Evolutionary conservation across 2,329 filamentous ascomycete species (phyloP), one percentile per base, ranked within the genome.

Genomic region (Exophiala xenobiotica): DNA sequence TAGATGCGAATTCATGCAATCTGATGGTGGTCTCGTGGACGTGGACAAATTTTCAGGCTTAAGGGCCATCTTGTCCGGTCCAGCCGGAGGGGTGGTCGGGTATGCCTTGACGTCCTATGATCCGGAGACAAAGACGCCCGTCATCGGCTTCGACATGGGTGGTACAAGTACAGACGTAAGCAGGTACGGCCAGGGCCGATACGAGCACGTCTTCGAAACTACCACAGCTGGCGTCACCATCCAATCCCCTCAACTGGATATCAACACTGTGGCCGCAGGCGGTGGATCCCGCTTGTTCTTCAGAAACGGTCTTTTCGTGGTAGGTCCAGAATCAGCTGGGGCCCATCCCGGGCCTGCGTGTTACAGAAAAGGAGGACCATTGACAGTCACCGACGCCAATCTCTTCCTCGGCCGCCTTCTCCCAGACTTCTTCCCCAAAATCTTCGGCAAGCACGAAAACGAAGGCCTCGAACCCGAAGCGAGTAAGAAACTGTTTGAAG

Each of bases 111-210:
- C 92, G 0, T 93, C 87, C 1, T 96, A 93, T 67, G 91, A 96
- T 59, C 79, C 86, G 0, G 76, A 86, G 44, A 93, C 89, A 3
- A 88, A 84, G 65, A 89, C 82, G 1, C 90, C 90, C 0, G 87
- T 96, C 3, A 96, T 96, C 63, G 91, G 91, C 0, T 96, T 96
- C 64, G 91, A 96, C 61, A 96, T 96, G 91, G 90, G 90, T 29
- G 91, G 91, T 8, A 96, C 91, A 0, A 91, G 86, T 51, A 96
- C 91, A 1, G 91, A 96, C 67, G 89, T 96, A 7, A 95, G 88
- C 26, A 78, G 91, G 42, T 96, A 92, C 62, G 88, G 87, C 53
- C 83, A 86, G 47, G 91, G 91, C 12, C 78, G 88, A 48, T 92
- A 95, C 63, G 91, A 96, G 63, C 91, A 96, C 63, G 90, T 95